A percentile compares a stretch with the other conserved stretches of the same genome.
These are phyloP conservation scores for Petunia secreta DNA, from an alignment of 257 asterid genomes.

Conservation along the genomic window DNA sequence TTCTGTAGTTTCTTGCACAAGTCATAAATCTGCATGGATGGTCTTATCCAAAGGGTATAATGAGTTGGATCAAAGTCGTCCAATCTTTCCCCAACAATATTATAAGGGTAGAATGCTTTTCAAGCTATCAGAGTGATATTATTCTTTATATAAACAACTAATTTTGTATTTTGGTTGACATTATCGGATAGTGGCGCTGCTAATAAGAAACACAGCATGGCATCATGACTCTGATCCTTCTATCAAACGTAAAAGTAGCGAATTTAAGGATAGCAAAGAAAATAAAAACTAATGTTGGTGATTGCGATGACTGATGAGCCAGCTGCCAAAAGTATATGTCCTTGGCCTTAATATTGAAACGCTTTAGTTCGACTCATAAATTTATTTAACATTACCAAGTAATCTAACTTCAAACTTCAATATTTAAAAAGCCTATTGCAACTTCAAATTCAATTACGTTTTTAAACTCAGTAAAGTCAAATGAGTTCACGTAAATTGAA, in stretches of 20 bases:
- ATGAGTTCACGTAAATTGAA: no score
- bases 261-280: no score
- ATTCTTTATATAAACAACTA: background rate
- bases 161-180: background rate
- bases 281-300: no score
- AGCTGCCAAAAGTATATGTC: no score
- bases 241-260: background rate
- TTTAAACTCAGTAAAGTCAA: no score
- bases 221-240: background rate
- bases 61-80: background rate
- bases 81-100: background rate
- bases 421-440: no score
- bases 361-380: no score
- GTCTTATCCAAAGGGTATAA: background rate
- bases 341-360: no score
- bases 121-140: background rate
- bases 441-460: no score
- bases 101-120: background rate
- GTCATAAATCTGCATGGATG: background rate
- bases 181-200: background rate
- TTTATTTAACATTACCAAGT: no score
- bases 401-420: no score
- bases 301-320: no score
- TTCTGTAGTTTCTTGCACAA: conserved; percentile 1
- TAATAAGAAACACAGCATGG: background rate